Conservation (phyloP, 176 grass and related monocot genomes). For the Carex parvula region DNA sequence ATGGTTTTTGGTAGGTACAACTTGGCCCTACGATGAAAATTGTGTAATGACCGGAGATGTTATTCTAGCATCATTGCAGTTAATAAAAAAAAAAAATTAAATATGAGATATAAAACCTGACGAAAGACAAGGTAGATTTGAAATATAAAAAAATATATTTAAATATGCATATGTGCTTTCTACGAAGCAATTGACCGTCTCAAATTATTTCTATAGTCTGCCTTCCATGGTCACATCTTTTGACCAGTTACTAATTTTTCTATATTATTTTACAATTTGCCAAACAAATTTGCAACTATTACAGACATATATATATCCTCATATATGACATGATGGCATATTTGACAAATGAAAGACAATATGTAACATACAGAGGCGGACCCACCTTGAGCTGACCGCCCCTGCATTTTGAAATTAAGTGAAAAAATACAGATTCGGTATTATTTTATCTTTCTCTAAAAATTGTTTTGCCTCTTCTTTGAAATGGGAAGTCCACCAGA, state of each 20-base stretch:
- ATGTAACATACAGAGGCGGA: too few species aligned
- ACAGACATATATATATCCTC: not conserved
- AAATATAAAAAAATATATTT: too few species aligned
- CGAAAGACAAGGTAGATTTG: not conserved
- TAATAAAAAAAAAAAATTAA: not conserved
- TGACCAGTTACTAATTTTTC: not conserved
- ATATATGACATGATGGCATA: not conserved
- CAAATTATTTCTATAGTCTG: not conserved
- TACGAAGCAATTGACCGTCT: not conserved
- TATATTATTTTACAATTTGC: not conserved
- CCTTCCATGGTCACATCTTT: conserved; percentile 7
- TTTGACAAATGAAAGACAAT: not conserved
- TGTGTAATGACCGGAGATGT: too few species aligned
- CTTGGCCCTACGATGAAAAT: too few species aligned
- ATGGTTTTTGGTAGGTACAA: too few species aligned
- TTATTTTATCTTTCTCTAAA: too few species aligned
- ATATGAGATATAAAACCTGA: not conserved
- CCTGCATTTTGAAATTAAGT: too few species aligned
- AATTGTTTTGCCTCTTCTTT: too few species aligned
- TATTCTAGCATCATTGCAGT: too few species aligned
- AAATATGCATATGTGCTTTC: not conserved
- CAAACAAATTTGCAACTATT: not conserved
- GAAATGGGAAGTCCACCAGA: too few species aligned
- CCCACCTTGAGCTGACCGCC: too few species aligned
- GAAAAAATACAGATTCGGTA: too few species aligned